Percentiles rank a stretch among this genome's conserved stretches.
Conservation (phyloP, 2,329 filamentous ascomycete genomes). For the Fulvia fulva region DNA sequence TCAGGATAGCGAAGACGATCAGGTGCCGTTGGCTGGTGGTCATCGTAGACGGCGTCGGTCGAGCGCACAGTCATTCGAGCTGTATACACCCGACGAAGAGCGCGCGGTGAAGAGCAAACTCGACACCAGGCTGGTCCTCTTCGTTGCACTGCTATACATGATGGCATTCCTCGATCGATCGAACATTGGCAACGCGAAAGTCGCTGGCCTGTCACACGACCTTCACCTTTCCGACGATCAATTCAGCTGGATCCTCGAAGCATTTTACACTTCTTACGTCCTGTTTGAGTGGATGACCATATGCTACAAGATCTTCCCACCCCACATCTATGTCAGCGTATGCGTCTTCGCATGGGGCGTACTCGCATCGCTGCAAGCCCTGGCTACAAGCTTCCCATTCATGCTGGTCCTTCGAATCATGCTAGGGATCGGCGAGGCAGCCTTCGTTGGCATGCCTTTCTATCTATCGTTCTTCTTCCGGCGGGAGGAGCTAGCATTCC, state of each 20-base stretch:
- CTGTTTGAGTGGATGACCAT: constrained; percentile 63
- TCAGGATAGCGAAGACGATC: constrained; percentile 13
- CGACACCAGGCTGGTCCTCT: constrained; percentile 71
- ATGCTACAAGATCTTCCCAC: constrained; percentile 54
- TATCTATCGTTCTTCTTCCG: constrained; percentile 62
- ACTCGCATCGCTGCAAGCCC: constrained; percentile 66
- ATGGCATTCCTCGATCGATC: constrained; percentile 39
- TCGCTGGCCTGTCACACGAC: constrained; percentile 55
- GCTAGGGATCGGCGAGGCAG: constrained; percentile 57
- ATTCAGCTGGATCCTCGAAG: constrained; percentile 60
- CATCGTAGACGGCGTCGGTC: constrained; percentile 9
- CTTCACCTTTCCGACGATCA: constrained; percentile 52
- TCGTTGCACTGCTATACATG: constrained; percentile 78
- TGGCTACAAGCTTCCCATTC: constrained; percentile 47
- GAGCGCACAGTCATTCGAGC: constrained; percentile 44
- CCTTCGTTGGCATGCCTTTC: constrained; percentile 62
- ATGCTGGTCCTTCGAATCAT: constrained; percentile 58
- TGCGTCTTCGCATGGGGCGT: constrained; percentile 77
- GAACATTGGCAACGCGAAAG: constrained; percentile 54
- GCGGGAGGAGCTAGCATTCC: constrained; percentile 71
- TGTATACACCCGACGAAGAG: constrained; percentile 65
- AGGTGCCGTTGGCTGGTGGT: constrained; percentile 26
- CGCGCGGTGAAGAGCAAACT: constrained; percentile 54
- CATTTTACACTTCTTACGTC: constrained; percentile 63
- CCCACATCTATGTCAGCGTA: constrained; percentile 58